Conservation (phyloP, 2,329 filamentous ascomycete species). For the Pyrenochaeta sp. region DNA sequence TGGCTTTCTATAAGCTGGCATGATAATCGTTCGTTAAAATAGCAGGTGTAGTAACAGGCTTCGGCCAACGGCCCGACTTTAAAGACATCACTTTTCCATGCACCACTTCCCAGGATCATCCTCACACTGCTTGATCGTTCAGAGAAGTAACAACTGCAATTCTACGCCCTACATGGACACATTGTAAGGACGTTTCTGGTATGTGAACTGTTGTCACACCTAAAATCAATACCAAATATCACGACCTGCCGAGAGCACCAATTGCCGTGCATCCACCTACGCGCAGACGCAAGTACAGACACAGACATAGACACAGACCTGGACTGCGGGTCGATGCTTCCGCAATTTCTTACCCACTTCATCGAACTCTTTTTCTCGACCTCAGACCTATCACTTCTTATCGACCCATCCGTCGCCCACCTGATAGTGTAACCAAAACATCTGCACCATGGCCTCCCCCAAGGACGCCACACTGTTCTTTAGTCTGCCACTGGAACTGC, state of each 20-base stretch:
- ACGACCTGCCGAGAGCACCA: not conserved
- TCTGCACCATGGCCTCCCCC: not conserved
- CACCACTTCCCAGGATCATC: constrained; percentile 5
- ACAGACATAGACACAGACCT: not conserved
- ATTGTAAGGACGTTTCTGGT: not conserved
- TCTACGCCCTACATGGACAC: not conserved
- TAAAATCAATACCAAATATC: not conserved
- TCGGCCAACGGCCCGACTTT: constrained; percentile 8
- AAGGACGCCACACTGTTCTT: not conserved
- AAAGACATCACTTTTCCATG: constrained; percentile 9
- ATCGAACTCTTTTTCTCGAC: not conserved
- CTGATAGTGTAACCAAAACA: not conserved
- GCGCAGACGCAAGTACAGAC: not conserved
- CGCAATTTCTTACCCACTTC: not conserved
- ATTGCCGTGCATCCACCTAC: not conserved
- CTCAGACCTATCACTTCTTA: not conserved
- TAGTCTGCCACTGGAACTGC: constrained; percentile 31
- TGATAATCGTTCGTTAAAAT: not conserved
- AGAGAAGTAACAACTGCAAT: not conserved
- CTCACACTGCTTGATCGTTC: not conserved
- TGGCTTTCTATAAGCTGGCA: not conserved
- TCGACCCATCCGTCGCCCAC: not conserved
- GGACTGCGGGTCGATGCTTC: not conserved
- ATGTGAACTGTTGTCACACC: not conserved
- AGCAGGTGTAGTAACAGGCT: constrained; percentile 1